Percentiles rank a stretch among this genome's conserved stretches.
Conservation (phyloP, 176 grass and related monocot genomes). For the Musa beccarii region DNA sequence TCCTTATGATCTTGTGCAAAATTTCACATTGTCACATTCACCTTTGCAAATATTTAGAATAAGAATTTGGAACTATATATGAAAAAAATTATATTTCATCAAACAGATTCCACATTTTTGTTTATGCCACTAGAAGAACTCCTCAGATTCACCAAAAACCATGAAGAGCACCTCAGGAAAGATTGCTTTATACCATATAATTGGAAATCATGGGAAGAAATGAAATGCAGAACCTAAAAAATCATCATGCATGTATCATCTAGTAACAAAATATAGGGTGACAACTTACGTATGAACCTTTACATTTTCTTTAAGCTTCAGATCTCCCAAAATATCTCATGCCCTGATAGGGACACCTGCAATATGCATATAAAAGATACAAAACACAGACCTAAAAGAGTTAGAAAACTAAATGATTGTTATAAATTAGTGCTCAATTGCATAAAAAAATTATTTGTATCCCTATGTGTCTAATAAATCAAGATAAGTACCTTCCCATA, state of each 20-base stretch:
- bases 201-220: not conserved
- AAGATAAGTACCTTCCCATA: conserved; percentile 42
- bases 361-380: not conserved
- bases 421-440: not conserved
- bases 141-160: not conserved
- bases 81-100: not conserved
- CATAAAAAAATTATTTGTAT: not conserved
- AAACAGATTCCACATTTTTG: not conserved
- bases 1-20: too few species aligned
- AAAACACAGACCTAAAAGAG: not conserved
- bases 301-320: conserved; percentile 77
- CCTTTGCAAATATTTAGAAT: too few species aligned
- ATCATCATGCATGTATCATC: not conserved
- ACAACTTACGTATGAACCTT: conserved; percentile 61
- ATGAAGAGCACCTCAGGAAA: not conserved
- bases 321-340: conserved; percentile 72
- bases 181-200: not conserved
- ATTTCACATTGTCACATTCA: too few species aligned
- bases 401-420: not conserved
- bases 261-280: not conserved
- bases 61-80: not conserved
- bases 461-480: not conserved
- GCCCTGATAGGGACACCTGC: conserved; percentile 49
- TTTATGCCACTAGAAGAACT: not conserved
- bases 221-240: not conserved